These are phyloP conservation scores for Salix udensis DNA, from an alignment of 345 rosid species.

Conservation along the genomic window DNA sequence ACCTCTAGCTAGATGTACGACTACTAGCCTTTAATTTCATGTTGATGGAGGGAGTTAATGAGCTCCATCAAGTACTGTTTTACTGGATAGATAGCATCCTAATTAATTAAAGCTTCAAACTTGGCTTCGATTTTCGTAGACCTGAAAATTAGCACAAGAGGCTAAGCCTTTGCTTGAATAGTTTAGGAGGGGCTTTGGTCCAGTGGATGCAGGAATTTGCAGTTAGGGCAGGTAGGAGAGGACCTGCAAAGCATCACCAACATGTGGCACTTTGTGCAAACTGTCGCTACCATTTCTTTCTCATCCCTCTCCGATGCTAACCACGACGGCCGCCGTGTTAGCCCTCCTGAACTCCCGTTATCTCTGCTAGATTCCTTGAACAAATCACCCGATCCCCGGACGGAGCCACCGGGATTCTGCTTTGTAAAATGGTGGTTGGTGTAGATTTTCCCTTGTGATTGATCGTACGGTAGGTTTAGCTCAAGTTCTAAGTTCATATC, in stretches of 20 bases:
- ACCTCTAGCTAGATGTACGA: no score
- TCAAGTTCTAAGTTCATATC: slow-evolving; percentile 70
- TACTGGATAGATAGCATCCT: not conserved
- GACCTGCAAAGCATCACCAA: slow-evolving; percentile 75
- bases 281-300: slow-evolving; percentile 70
- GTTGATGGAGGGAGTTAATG: not conserved
- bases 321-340: slow-evolving; percentile 44
- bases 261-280: slow-evolving; percentile 76
- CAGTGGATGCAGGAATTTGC: slow-evolving; percentile 83
- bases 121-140: not conserved
- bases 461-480: slow-evolving; percentile 44
- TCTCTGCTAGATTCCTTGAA: slow-evolving; percentile 18
- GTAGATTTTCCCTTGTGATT: slow-evolving; percentile 9
- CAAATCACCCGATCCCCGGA: slow-evolving; percentile 11
- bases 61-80: not conserved
- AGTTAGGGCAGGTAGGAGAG: slow-evolving; percentile 79
- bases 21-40: not conserved
- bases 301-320: slow-evolving; percentile 37
- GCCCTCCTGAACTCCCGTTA: slow-evolving; percentile 14
- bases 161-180: slow-evolving; percentile 49
- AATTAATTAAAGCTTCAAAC: not conserved
- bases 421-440: slow-evolving; percentile 1
- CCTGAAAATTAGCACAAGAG: slow-evolving; percentile 34
- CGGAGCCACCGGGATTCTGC: slow-evolving; percentile 15
- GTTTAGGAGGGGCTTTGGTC: slow-evolving; percentile 44